Conservation (phyloP, 129 eudicot species). For the Kitagawia praeruptora region DNA sequence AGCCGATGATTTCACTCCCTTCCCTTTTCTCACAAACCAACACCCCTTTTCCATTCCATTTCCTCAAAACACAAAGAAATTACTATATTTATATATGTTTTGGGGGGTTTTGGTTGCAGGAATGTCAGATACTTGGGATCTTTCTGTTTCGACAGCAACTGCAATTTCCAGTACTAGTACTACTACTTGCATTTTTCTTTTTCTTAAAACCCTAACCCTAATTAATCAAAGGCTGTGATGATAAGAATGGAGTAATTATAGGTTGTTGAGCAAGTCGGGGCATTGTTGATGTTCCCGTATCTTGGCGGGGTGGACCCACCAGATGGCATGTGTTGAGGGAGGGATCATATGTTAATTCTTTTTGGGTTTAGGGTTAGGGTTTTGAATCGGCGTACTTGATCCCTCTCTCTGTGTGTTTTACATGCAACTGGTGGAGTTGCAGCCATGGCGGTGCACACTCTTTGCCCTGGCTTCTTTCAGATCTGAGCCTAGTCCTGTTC, state of each 20-base stretch:
- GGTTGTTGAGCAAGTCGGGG: conserved; percentile 3
- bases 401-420: neutral
- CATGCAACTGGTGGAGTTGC: conserved; percentile 1
- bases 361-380: neutral
- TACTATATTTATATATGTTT: too few relatives aligned
- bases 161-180: too few relatives aligned
- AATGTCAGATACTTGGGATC: too few relatives aligned
- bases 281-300: conserved; percentile 5
- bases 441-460: conserved; percentile 11
- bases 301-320: neutral
- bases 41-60: neutral
- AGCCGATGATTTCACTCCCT: conserved; percentile 19
- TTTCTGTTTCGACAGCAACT: too few relatives aligned
- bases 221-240: neutral
- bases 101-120: too few relatives aligned
- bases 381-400: neutral
- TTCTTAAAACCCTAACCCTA: neutral
- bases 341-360: neutral
- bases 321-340: neutral
- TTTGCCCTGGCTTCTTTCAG: neutral
- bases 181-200: neutral
- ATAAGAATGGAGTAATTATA: neutral
- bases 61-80: neutral
- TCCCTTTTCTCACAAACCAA: conserved; percentile 6
- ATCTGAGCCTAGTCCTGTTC: neutral